Percentiles rank a stretch among this genome's conserved stretches.
These are phyloP conservation scores for Botrytis squamosa DNA, from an alignment of 2,329 filamentous ascomycete genomes.

Conservation along the genomic window DNA sequence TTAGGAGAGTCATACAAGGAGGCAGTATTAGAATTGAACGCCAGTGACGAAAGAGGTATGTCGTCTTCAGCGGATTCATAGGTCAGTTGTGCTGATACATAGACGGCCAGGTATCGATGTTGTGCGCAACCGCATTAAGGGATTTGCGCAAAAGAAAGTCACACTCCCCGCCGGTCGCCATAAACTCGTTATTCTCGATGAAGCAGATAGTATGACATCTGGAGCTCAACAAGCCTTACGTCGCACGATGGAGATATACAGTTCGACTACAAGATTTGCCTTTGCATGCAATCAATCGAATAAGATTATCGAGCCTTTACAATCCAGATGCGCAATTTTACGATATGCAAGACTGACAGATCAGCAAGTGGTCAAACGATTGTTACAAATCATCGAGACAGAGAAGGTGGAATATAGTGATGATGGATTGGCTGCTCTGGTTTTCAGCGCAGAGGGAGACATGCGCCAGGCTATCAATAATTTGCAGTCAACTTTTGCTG, in stretches of 20 bases:
- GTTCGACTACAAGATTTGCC: conserved; percentile 90
- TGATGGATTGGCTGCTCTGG: conserved; percentile 90
- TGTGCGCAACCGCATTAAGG: conserved; percentile 95
- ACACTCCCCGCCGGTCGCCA: conserved; percentile 87
- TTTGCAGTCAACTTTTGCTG: conserved; percentile 86
- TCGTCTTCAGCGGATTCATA: background rate
- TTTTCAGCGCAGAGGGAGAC: conserved; percentile 96
- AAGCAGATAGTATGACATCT: conserved; percentile 97
- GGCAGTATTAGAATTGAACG: conserved; percentile 93
- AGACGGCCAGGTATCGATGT: conserved; percentile 77
- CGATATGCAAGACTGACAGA: conserved; percentile 92
- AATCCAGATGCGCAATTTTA: conserved; percentile 93
- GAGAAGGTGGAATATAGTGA: conserved; percentile 90
- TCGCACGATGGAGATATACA: conserved; percentile 98
- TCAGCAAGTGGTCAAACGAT: conserved; percentile 82
- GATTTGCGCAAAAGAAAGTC: conserved; percentile 98
- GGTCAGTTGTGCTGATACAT: conserved; percentile 9
- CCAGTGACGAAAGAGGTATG: conserved; percentile 87
- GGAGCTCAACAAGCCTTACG: conserved; percentile 94
- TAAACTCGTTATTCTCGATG: conserved; percentile 95
- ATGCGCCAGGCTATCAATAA: conserved; percentile 99
- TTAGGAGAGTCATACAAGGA: conserved; percentile 95
- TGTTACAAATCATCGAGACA: conserved; percentile 89
- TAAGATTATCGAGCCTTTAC: conserved; percentile 99
- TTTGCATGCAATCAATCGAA: conserved; percentile 99